Percentiles rank a stretch among this genome's conserved stretches.
phyloP scores from a whole-genome alignment of 257 asterid species.

The Plantago elongata region DNA sequence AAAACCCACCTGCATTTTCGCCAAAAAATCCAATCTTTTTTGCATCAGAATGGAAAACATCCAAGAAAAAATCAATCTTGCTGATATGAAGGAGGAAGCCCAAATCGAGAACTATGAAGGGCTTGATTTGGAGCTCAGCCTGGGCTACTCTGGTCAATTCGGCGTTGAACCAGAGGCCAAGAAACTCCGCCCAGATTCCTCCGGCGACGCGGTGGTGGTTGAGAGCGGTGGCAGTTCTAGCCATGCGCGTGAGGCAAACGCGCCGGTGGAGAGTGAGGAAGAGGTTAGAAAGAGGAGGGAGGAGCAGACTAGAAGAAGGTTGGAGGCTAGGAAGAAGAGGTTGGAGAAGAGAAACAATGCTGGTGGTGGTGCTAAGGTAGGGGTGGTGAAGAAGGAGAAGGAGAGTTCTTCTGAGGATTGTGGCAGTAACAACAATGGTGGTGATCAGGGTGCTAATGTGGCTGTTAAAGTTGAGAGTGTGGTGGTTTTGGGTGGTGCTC shows the following conservation, averaged over 20 bases:
- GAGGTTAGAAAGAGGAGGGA: constrained; percentile 40
- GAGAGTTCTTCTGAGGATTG: constrained; percentile 20
- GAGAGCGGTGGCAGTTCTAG: constrained; percentile 1
- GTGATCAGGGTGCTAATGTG: neutral
- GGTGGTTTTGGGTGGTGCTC: neutral
- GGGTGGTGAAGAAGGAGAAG: constrained; percentile 11
- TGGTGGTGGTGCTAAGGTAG: neutral
- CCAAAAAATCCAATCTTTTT: neutral
- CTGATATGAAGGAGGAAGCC: constrained; percentile 14
- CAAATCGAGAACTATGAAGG: constrained; percentile 4
- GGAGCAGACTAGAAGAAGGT: constrained; percentile 32
- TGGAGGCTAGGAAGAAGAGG: constrained; percentile 43
- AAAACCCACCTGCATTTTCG: constrained; percentile 17
- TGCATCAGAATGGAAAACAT: constrained; percentile 30
- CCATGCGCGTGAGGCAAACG: constrained; percentile 14
- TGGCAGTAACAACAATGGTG: constrained; percentile 8
- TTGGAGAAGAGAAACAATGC: constrained; percentile 35
- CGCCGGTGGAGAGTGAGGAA: constrained; percentile 24
- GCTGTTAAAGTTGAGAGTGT: neutral
- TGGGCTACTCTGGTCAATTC: constrained; percentile 47
- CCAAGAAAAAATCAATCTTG: constrained; percentile 16
- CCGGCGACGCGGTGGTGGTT: neutral
- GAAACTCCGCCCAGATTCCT: constrained; percentile 9
- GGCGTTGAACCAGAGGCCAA: constrained; percentile 39
- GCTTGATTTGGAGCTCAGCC: constrained; percentile 30